Evolutionary conservation across 345 rosid genomes (phyloP), one percentile per base, ranked within the genome.

Genomic region (Brassica incana): DNA sequence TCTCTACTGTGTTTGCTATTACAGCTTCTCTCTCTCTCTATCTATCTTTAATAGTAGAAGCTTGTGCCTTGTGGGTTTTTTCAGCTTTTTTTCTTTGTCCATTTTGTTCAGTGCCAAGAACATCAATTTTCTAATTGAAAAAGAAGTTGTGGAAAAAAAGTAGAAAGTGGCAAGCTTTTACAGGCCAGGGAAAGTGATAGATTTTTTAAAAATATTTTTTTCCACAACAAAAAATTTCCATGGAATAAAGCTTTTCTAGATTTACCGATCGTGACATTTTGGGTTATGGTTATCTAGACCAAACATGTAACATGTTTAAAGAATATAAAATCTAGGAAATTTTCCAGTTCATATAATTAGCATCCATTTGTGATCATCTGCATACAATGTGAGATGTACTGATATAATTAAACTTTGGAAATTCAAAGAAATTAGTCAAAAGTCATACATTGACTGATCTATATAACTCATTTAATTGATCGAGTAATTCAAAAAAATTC

Each of bases 201-300:
- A 23, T 30, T 68, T 68, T 50, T 80, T 73, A 61, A 12, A 52
- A 52, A 45, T 45, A 33, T 50, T 74, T 14, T 77, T 67, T 58
- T 45, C 66, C 8, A 5, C 69, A 63, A 80, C 71, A 71, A 58
- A 4, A 48, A 16, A 58, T 73, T 73, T 33, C 25, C 10, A 8
- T 20, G 12, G 32, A n/a, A 61, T 14, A 14, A 9, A 52, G 36
- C 68, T 65, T 73, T 66, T 65, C 16, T 25, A 71, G 79, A 71
- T 77, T 82, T 76, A 38, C 36, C 27, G 89, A 86, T 68, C 63
- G 75, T 8, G 89, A 86, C 84, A 78, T 71, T 71, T 60, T 72
- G 3, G 43, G 81, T 82, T 78, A 69, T 18, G 56, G 50, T 68
- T 27, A 65, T 69, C 54, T 77, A 77, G 78, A 72, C 78, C 65